Evolutionary conservation across 192 early-diverging fungal species (phyloP).

Genomic region (Phlyctochytrium planicorne): DNA sequence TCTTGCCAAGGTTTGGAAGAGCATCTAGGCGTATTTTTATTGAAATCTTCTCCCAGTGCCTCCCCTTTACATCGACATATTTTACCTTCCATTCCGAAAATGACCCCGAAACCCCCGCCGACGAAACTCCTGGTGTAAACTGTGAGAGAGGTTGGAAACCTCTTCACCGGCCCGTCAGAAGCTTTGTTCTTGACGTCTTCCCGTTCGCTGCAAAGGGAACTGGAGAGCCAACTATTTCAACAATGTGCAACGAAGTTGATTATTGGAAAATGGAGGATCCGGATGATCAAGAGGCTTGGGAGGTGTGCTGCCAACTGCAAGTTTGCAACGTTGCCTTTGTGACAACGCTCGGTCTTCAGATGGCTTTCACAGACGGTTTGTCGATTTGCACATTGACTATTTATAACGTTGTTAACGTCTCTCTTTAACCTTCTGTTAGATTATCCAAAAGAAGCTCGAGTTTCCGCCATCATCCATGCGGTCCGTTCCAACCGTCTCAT

Average conservation of each 20-base stretch:
- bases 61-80: constrained; percentile 7
- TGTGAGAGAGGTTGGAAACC: constrained; percentile 5
- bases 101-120: background rate
- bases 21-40: background rate
- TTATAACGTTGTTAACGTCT: background rate
- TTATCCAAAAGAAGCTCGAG: constrained; percentile 6
- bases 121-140: constrained; percentile 7
- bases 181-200: constrained; percentile 3
- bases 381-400: too few relatives aligned
- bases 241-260: constrained; percentile 7
- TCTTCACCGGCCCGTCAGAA: background rate
- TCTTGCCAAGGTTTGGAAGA: constrained; percentile 7
- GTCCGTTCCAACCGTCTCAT: constrained; percentile 4
- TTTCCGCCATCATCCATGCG: background rate
- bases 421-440: constrained; percentile 2
- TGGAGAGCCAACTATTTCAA: constrained; percentile 7
- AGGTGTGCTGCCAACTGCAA: constrained; percentile 6
- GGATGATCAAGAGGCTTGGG: constrained; percentile 1
- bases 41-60: background rate
- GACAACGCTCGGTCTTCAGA: background rate
- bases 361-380: constrained; percentile 9
- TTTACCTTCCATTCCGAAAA: background rate
- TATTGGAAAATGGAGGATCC: background rate
- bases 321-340: constrained; percentile 10
- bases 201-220: constrained; percentile 8